phyloP scores from a whole-genome alignment of 768 basidiomycete species.

The Dioszegia aurantiaca region DNA sequence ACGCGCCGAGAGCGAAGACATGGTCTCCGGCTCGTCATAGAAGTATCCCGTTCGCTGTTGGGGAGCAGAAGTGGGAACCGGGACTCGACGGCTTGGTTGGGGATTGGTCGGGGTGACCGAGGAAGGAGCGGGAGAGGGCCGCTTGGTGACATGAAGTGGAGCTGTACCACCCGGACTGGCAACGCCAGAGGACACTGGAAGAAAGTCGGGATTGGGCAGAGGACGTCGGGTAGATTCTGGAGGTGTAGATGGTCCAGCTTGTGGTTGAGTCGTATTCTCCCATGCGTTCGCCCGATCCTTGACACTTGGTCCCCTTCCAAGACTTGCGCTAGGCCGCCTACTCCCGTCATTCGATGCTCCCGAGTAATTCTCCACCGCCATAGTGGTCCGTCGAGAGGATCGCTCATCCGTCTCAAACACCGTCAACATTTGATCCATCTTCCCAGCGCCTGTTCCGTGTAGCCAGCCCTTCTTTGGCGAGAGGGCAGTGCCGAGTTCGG shows the following conservation, averaged over 20 bases:
- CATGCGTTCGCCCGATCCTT: constrained; percentile 35
- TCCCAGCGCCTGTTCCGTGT: constrained; percentile 4
- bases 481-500: constrained; percentile 19
- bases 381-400: background rate
- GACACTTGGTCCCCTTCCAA: constrained; percentile 27
- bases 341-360: background rate
- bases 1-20: background rate
- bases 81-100: constrained; percentile 15
- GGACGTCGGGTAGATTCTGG: constrained; percentile 14
- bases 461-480: constrained; percentile 20
- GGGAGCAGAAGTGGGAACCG: constrained; percentile 35
- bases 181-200: background rate
- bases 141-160: constrained; percentile 25
- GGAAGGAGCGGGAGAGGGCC: constrained; percentile 17
- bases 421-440: constrained; percentile 28
- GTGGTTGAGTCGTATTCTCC: constrained; percentile 26
- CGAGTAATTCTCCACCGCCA: constrained; percentile 17
- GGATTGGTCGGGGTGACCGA: constrained; percentile 5
- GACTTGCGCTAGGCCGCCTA: constrained; percentile 12
- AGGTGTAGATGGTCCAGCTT: constrained; percentile 19
- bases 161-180: constrained; percentile 21
- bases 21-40: constrained; percentile 9
- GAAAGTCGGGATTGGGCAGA: constrained; percentile 6
- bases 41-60: constrained; percentile 8
- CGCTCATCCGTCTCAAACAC: constrained; percentile 21